These are phyloP conservation scores for Blastosporella zonata DNA, from an alignment of 1,284 basidiomycete genomes.

Conservation along the genomic window DNA sequence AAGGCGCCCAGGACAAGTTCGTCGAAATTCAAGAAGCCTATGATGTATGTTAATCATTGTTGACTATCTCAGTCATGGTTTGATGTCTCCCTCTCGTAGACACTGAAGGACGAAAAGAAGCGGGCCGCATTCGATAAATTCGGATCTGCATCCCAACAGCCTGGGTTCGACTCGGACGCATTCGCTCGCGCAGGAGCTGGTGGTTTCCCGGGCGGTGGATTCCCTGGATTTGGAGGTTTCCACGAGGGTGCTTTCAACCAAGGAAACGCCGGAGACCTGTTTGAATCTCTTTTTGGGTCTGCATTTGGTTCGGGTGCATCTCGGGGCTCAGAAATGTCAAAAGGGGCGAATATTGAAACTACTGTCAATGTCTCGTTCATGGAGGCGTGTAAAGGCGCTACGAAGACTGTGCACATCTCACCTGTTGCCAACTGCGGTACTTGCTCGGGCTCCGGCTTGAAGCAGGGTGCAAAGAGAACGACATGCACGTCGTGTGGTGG, in stretches of 20 bases:
- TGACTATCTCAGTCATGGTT: neutral
- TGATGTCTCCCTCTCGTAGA: constrained; percentile 42
- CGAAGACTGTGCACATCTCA: constrained; percentile 72
- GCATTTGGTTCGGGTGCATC: constrained; percentile 51
- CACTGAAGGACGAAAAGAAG: constrained; percentile 92
- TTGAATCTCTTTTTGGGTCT: constrained; percentile 82
- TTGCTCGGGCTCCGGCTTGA: constrained; percentile 88
- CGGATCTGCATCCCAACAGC: constrained; percentile 91
- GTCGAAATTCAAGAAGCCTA: constrained; percentile 97
- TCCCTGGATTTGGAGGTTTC: constrained; percentile 70
- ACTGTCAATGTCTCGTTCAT: constrained; percentile 81
- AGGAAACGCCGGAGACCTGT: constrained; percentile 63
- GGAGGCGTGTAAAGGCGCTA: constrained; percentile 92
- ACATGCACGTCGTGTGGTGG: constrained; percentile 85
- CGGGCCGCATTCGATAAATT: constrained; percentile 92
- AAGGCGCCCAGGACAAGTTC: constrained; percentile 89
- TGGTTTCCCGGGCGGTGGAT: constrained; percentile 47
- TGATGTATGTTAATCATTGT: constrained; percentile 61
- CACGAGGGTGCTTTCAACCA: constrained; percentile 67
- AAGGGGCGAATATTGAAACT: constrained; percentile 87
- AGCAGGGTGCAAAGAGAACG: constrained; percentile 80
- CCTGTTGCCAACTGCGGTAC: constrained; percentile 84
- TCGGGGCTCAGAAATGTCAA: constrained; percentile 45
- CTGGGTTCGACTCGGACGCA: constrained; percentile 89
- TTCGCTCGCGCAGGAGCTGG: constrained; percentile 61